Conservation (phyloP, 805 yeast species). For the Scheffersomyces amazonensis region DNA sequence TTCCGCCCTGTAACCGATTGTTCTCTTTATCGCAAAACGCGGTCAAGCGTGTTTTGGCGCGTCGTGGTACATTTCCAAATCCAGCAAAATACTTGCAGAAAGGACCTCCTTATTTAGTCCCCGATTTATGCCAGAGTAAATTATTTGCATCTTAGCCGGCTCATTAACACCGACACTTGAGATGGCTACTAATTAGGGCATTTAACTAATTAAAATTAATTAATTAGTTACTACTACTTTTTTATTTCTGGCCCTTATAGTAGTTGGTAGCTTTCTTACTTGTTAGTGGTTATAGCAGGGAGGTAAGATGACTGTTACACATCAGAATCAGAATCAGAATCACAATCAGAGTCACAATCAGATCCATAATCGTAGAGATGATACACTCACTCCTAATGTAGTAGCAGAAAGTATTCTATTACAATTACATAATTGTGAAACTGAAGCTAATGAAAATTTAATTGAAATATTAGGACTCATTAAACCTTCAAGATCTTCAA, state of each 20-base stretch:
- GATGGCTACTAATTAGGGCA: no score
- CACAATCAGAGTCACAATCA: neutral
- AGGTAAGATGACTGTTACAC: neutral
- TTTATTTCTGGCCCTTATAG: no score
- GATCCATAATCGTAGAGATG: no score
- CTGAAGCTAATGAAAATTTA: conserved; percentile 29
- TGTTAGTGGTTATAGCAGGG: no score
- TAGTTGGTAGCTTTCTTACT: no score
- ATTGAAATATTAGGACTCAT: conserved; percentile 32
- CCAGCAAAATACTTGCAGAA: neutral
- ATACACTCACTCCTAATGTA: neutral
- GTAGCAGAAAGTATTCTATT: neutral
- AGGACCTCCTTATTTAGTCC: neutral
- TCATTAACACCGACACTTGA: no score
- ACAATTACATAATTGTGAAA: conserved; percentile 21
- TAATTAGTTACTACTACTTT: no score
- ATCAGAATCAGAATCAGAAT: neutral
- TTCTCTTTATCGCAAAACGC: no score
- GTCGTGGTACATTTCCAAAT: conserved; percentile 1
- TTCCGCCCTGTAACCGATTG: no score
- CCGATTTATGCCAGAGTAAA: no score
- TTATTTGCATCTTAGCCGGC: neutral
- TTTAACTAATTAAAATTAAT: no score
- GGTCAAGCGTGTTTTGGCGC: no score
- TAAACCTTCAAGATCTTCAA: conserved; percentile 26